These are phyloP conservation scores for Camelina sativa DNA, from an alignment of 345 rosid genomes.

Conservation along the genomic window DNA sequence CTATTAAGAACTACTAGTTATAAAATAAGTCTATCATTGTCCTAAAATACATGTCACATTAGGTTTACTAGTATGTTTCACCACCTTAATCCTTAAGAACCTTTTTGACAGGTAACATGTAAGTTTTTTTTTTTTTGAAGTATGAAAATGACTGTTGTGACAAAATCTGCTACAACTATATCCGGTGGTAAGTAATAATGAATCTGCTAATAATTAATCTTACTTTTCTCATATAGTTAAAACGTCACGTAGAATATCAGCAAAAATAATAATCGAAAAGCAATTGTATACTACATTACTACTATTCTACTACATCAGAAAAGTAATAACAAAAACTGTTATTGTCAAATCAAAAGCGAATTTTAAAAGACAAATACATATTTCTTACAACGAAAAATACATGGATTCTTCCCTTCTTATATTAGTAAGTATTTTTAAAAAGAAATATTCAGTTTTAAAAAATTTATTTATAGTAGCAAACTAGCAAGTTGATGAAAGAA, in stretches of 20 bases:
- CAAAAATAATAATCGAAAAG: not conserved
- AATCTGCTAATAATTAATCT: not conserved
- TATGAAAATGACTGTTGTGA: slow-evolving; percentile 36
- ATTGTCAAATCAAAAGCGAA: slow-evolving; percentile 1
- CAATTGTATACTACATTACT: not conserved
- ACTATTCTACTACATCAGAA: not conserved
- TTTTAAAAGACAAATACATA: not conserved
- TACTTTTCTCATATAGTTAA: not conserved
- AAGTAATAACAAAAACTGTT: not conserved
- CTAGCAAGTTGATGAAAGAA: not conserved
- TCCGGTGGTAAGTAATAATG: not conserved
- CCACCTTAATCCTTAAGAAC: not conserved
- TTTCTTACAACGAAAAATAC: not conserved
- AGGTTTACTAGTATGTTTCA: slow-evolving; percentile 9
- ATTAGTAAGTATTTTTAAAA: not conserved
- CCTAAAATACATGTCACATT: slow-evolving; percentile 16
- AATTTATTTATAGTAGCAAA: not conserved
- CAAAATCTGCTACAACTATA: slow-evolving; percentile 2
- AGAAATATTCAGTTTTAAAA: not conserved
- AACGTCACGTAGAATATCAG: not conserved
- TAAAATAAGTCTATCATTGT: not conserved
- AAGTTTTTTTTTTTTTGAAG: not conserved
- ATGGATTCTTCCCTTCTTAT: no score
- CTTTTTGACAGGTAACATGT: not conserved
- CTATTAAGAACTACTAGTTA: not conserved